A percentile compares a stretch with the other conserved stretches of the same genome.
These are phyloP conservation scores for Terana coerulea DNA, from an alignment of 768 basidiomycete species.

Conservation along the genomic window DNA sequence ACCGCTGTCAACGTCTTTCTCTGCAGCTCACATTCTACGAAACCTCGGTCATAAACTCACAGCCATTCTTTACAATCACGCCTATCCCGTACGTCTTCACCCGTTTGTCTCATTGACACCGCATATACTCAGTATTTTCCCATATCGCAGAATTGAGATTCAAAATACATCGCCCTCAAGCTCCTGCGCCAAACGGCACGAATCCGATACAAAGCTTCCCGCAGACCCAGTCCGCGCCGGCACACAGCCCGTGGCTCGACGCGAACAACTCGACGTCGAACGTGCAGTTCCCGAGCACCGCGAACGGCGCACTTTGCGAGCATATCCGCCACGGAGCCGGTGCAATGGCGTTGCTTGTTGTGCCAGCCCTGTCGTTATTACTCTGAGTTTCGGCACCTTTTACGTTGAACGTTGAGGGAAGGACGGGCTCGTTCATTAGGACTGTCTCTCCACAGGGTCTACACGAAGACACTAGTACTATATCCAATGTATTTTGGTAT, in stretches of 20 bases:
- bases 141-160: constrained; percentile 14
- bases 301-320: too few species aligned
- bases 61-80: constrained; percentile 36
- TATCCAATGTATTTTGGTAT: too few species aligned
- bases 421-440: too few species aligned
- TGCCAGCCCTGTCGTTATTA: too few species aligned
- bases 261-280: constrained; percentile 16
- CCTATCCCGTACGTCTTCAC: constrained; percentile 19
- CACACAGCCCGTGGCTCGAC: constrained; percentile 24
- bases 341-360: too few species aligned
- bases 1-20: too few species aligned
- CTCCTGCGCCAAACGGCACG: constrained; percentile 19
- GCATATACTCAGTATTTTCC: constrained; percentile 13
- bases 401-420: too few species aligned
- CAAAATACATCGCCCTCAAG: constrained; percentile 15
- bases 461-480: too few species aligned
- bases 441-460: too few species aligned
- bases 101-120: constrained; percentile 6
- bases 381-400: too few species aligned
- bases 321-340: too few species aligned
- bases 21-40: constrained; percentile 49
- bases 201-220: constrained; percentile 23
- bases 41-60: constrained; percentile 33
- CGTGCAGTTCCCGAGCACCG: constrained; percentile 12
- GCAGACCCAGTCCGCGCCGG: constrained; percentile 19